Evolutionary conservation across 345 rosid species (phyloP).

Genomic region (Stellera chamaejasme): DNA sequence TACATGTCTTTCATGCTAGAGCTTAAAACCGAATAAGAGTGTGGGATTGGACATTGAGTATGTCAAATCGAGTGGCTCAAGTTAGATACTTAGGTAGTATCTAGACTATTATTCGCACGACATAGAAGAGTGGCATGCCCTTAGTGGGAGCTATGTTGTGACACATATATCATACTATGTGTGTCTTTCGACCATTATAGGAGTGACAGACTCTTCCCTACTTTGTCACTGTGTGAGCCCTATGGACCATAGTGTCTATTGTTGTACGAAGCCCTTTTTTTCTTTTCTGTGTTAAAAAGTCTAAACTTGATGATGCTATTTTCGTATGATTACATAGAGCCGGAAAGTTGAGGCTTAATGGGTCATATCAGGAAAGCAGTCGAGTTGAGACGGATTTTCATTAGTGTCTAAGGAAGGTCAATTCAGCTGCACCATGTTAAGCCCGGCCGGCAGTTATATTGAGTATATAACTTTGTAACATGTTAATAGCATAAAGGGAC

Average conservation of each 20-base stretch:
- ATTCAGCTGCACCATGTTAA: too few species aligned
- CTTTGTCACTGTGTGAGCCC: background rate
- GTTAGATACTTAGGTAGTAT: background rate
- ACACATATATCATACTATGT: background rate
- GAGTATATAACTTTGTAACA: too few species aligned
- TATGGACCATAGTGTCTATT: background rate
- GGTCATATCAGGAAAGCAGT: too few species aligned
- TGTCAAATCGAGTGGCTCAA: background rate
- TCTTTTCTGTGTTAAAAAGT: too few species aligned
- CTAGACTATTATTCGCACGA: background rate
- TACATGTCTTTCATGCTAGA: background rate
- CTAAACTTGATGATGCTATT: too few species aligned
- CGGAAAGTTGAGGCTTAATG: too few species aligned
- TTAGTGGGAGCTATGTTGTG: background rate
- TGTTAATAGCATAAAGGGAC: too few species aligned
- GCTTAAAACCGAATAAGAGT: background rate
- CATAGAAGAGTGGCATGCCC: background rate
- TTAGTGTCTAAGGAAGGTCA: too few species aligned
- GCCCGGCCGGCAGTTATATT: too few species aligned
- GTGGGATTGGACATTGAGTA: background rate
- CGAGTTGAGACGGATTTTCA: too few species aligned
- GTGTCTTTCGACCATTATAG: background rate
- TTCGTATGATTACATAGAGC: too few species aligned
- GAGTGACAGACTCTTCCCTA: background rate
- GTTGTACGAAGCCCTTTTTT: too few species aligned